Evolutionary conservation across 208 protist genomes (phyloP), one percentile per base, ranked within the genome.

Genomic region (Acanthamoeba lenticulata): DNA sequence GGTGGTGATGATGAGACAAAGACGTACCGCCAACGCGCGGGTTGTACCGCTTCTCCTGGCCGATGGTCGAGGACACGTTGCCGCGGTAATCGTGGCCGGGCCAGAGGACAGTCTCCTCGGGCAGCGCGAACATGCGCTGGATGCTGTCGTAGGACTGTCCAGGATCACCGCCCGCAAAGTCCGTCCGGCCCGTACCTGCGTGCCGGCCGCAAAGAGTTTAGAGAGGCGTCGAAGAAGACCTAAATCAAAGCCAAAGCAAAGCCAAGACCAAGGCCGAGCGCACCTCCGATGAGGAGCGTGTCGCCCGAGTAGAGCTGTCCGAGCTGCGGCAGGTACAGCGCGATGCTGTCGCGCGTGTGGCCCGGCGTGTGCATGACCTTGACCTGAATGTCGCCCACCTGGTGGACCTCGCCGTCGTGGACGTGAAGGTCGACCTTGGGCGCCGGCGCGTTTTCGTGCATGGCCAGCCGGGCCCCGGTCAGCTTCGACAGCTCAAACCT

Each of bases 91-190:
- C 67, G 36, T 77, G 67, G 32, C 67, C 67, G 1, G 67, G 67
- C 67, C 67, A 77, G 29, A 77, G 34, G n/a, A 77, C 67, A 6
- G 67, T 77, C 29, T 77, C 67, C 17, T 77, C 67, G 67, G 67
- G 67, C 67, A 77, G 36, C 67, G 6, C 15, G 67, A 77, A 77
- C 67, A 77, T 77, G 29, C 67, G 29, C 67, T 77, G 67, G 67
- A 77, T 77, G 67, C 67, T 77, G 32, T 77, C 67, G 36, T 77
- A 77, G 29, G 67, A 77, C 67, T 77, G 67, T 19, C 67, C 67
- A 9, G 67, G 67, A 32, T 77, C 36, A 1, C 67, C 67, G 11
- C 67, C 67, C 34, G 67, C 67, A 77, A 77, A 77, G 67, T 77
- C 67, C 0, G 67, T 77, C 29, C 67, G 67, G 24, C 67, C 67